Base-by-base conservation (phyloP, 2,329 filamentous ascomycete genomes). In the Stromatinia cepivora region DNA sequence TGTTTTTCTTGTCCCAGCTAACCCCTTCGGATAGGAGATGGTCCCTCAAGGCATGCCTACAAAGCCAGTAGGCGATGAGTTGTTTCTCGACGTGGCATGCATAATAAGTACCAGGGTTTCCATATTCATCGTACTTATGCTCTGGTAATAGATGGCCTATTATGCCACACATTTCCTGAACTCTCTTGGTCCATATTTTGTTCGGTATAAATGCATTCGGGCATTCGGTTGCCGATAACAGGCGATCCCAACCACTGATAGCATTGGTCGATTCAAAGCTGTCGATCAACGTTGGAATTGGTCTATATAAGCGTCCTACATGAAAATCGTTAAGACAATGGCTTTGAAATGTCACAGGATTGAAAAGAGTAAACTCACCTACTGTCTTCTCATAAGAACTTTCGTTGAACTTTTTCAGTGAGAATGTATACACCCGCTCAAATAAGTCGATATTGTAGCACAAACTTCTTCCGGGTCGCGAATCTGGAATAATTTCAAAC, bases 1-100 rank as follows among this genome's bases (percentile, higher is more conserved):
- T 28, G 5, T 15, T 4, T 53, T 3, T 8, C 50, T 20, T n/a
- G 17, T 50, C 25, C 25, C 25, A 53, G 11, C 3, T 28, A 15
- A 17, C 5, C 7, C 7, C 4, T 31, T 20, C 25, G 1, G 6
- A 6, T 1, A 8, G 3, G 15, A 3, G 1, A 15, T 17, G 28
- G 9, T 4, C 13, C 3, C 1, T 20, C 9, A 56, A 36, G 7
- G 5, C 11, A 39, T n/a, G 10, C 10, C 13, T 15, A 20, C 8
- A 2, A 22, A 57, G 10, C 31, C 31, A 57, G 8, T 57, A 57
- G 5, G 31, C 22, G 34, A 57, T 4, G 6, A 57, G 2, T 39
- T 57, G 20, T 2, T 57, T 57, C 31, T 57, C 54, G 6, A 11
- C 54, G 3, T 57, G 54, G 7, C 54, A 57, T n/a, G 31, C 31